Base-by-base conservation (phyloP, 441 rosid genomes). In the Melastoma candidum region DNA sequence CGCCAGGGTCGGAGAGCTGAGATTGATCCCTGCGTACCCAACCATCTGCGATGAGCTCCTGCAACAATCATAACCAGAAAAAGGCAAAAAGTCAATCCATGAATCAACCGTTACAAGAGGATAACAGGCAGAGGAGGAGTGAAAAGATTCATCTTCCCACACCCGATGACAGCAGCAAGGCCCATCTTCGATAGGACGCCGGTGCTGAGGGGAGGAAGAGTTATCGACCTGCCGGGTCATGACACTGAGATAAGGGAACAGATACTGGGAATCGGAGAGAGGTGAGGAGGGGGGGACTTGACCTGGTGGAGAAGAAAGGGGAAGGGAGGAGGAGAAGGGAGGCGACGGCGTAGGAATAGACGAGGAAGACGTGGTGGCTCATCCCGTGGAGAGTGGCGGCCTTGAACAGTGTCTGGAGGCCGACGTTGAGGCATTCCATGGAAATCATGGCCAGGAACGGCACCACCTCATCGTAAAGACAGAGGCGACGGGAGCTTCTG, bases 141-240 rank as follows among this genome's bases (percentile, higher is more conserved):
- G 22, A 13, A 12, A 14, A 12, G 32, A 13, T 6, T 52, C 26
- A 12, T 26, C 12, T 12, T 44, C 26, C 0, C 49, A 47, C 74
- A 84, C 93, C 93, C 93, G 36, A 82, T 80, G 0, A 82, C 39
- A 46, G 86, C 86, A 11, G 82, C 76, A 53, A 84, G 68, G 13
- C 77, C 77, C 47, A 84, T 73, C 56, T 75, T 77, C 47, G 73
- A 70, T 12, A 82, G 55, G 12, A 82, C 68, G 2, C 80, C 59
- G 63, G 67, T 68, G 57, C 59, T 75, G 63, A 84, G 69, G 3
- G 79, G 79, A 27, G 89, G 84, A 64, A 79, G 86, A 9, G 58
- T 67, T 70, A 67, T 60, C 64, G 84, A 76, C 71, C 93, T 84
- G 84, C 61, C 8, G 41, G 8, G 41, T 8, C 41, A 32, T 32